These are phyloP conservation scores for Danielia reshetovae DNA, from an alignment of 805 yeast species.

Conservation along the genomic window DNA sequence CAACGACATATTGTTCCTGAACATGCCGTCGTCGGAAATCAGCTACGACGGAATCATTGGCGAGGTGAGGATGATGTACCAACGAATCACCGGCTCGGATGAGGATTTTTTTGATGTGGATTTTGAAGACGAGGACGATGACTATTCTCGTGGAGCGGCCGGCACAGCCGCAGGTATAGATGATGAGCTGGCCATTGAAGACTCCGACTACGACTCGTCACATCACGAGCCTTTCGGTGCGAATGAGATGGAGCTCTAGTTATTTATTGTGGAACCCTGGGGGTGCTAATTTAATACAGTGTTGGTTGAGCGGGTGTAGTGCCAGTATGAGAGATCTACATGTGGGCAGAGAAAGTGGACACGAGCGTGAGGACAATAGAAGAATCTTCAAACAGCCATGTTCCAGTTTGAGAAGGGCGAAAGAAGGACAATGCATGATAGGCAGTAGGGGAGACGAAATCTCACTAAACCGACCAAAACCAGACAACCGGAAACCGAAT, in stretches of 20 bases:
- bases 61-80: constrained; percentile 72
- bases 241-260: constrained; percentile 39
- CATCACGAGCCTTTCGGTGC: constrained; percentile 44
- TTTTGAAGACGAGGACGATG: constrained; percentile 89
- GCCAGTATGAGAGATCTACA: too few species aligned
- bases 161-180: constrained; percentile 9
- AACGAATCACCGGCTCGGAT: constrained; percentile 81
- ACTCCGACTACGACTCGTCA: constrained; percentile 21
- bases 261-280: constrained; percentile 1
- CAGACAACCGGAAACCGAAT: too few species aligned
- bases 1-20: constrained; percentile 33
- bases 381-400: too few species aligned
- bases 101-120: constrained; percentile 96
- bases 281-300: not conserved
- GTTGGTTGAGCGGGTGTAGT: too few species aligned
- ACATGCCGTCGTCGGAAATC: constrained; percentile 79
- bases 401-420: too few species aligned
- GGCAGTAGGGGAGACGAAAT: too few species aligned
- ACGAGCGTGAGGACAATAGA: too few species aligned
- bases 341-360: too few species aligned
- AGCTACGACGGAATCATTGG: constrained; percentile 89
- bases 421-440: too few species aligned
- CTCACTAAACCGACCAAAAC: too few species aligned
- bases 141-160: constrained; percentile 12
- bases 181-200: constrained; percentile 19